These are phyloP conservation scores for Salix caprea DNA, from an alignment of 345 rosid species.

Conservation along the genomic window DNA sequence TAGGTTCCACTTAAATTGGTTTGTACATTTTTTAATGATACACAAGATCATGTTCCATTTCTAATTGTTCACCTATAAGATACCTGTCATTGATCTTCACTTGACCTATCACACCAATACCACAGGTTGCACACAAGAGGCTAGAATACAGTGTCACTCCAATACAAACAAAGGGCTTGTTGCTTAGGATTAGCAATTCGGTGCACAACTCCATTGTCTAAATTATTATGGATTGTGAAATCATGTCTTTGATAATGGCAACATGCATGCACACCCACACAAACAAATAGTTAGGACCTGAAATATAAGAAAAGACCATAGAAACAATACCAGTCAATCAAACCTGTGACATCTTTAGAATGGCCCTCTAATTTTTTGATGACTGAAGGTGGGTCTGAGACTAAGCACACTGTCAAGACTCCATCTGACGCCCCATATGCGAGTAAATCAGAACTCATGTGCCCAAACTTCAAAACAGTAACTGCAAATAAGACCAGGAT, in stretches of 20 bases:
- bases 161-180: background rate
- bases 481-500: conserved; percentile 46
- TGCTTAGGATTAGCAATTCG: background rate
- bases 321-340: conserved; percentile 67
- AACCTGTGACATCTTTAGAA: conserved; percentile 98
- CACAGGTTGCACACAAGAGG: background rate
- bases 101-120: background rate
- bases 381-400: conserved; percentile 69
- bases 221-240: background rate
- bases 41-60: background rate
- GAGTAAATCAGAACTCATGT: conserved; percentile 86
- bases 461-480: conserved; percentile 93
- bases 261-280: background rate
- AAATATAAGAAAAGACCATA: conserved; percentile 34
- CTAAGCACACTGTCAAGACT: conserved; percentile 71
- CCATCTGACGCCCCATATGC: conserved; percentile 98
- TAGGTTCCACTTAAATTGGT: background rate
- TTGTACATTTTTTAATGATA: background rate
- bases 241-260: background rate
- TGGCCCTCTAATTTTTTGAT: conserved; percentile 64
- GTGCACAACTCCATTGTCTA: background rate
- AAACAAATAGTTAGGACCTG: background rate
- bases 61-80: background rate
- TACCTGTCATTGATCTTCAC: background rate
- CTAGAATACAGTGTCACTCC: background rate